Conservation (phyloP, 768 basidiomycete genomes). For the Russula olivacea region DNA sequence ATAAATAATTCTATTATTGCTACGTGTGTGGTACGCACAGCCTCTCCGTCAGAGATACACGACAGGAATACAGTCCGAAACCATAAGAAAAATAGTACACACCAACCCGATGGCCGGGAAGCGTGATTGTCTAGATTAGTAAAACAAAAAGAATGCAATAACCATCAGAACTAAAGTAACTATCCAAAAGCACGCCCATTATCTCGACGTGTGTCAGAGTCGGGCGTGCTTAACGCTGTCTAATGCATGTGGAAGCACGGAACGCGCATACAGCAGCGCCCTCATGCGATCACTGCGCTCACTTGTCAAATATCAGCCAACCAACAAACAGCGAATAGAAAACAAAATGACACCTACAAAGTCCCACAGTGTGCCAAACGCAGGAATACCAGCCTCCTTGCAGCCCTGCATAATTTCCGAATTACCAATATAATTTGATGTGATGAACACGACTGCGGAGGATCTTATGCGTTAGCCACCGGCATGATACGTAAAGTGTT, state of each 20-base stretch:
- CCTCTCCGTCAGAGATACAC: neutral
- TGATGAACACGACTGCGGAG: conserved; percentile 38
- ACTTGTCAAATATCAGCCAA: neutral
- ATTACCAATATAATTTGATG: conserved; percentile 39
- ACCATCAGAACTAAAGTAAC: neutral
- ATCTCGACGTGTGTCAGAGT: neutral
- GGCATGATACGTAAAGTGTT: too few relatives aligned
- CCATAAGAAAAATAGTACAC: neutral
- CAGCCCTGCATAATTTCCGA: conserved; percentile 40
- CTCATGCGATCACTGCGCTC: neutral
- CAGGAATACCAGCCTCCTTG: conserved; percentile 35
- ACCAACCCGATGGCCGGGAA: neutral
- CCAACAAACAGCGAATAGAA: neutral
- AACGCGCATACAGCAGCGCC: neutral
- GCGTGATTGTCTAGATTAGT: neutral
- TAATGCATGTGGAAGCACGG: neutral
- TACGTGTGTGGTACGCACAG: too few relatives aligned
- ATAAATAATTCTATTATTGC: too few relatives aligned
- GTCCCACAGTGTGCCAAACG: conserved; percentile 33
- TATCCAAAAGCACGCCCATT: neutral
- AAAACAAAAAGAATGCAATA: neutral
- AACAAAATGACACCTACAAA: conserved; percentile 14
- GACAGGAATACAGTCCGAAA: neutral
- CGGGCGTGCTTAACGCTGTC: neutral
- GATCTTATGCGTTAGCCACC: neutral